phyloP scores from a whole-genome alignment of 2,329 filamentous ascomycete species.

The Bipolaris victoriae region DNA sequence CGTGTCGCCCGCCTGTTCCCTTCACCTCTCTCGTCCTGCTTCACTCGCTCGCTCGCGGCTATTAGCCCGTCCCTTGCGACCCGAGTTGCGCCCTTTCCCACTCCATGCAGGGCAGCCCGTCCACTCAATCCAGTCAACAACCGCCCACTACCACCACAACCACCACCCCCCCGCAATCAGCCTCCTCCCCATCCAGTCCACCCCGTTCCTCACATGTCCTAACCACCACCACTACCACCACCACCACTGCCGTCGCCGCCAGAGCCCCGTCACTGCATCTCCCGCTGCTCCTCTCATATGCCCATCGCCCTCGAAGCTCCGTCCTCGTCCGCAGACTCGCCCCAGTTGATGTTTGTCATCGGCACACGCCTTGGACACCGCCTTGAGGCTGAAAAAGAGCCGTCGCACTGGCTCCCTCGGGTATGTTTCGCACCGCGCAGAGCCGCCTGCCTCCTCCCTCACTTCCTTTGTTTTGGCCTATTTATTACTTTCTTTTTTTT shows the following conservation, averaged over 20 bases:
- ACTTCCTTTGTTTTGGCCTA: slow-evolving; percentile 10
- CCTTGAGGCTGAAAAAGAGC: slow-evolving; percentile 47
- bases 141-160: background rate
- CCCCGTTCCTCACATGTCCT: slow-evolving; percentile 8
- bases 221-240: background rate
- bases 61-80: slow-evolving; percentile 1
- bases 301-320: slow-evolving; percentile 14
- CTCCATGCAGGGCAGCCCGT: slow-evolving; percentile 12
- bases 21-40: background rate
- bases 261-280: background rate
- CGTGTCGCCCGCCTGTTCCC: background rate
- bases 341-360: slow-evolving; percentile 37
- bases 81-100: slow-evolving; percentile 13
- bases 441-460: slow-evolving; percentile 42
- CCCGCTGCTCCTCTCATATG: slow-evolving; percentile 4
- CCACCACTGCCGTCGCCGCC: background rate
- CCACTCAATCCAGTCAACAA: slow-evolving; percentile 17
- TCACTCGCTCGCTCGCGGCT: background rate
- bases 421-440: slow-evolving; percentile 46
- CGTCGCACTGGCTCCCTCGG: slow-evolving; percentile 46
- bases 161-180: slow-evolving; percentile 25
- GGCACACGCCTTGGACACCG: slow-evolving; percentile 42
- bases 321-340: slow-evolving; percentile 12
- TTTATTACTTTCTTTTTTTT: no score
- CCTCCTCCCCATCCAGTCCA: slow-evolving; percentile 19